A percentile compares a stretch with the other conserved stretches of the same genome.
phyloP scores from a whole-genome alignment of 495 filamentous ascomycete species.

The Penicillium turbatum region DNA sequence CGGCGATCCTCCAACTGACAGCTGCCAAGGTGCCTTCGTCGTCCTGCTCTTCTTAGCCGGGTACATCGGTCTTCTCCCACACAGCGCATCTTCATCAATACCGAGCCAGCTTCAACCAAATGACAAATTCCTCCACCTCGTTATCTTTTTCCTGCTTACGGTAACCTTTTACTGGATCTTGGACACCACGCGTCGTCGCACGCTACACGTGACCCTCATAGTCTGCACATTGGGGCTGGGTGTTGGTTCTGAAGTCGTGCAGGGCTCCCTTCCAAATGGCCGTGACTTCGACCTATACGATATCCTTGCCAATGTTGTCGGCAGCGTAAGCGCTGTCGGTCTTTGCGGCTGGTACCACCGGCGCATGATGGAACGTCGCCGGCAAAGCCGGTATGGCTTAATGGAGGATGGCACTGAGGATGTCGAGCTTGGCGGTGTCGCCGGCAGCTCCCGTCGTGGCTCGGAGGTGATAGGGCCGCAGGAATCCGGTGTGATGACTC shows the following conservation, averaged over 20 bases:
- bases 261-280: conserved; percentile 74
- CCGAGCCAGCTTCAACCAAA: conserved; percentile 65
- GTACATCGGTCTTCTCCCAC: conserved; percentile 69
- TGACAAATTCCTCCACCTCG: conserved; percentile 86
- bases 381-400: conserved; percentile 66
- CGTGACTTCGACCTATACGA: conserved; percentile 81
- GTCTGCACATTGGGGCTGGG: conserved; percentile 70
- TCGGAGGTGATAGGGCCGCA: conserved; percentile 56
- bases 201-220: conserved; percentile 77
- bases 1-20: conserved; percentile 15
- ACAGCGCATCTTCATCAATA: conserved; percentile 55
- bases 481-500: conserved; percentile 49
- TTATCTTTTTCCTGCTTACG: conserved; percentile 88
- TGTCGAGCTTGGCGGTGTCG: conserved; percentile 51
- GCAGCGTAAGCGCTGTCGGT: conserved; percentile 64
- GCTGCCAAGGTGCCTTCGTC: conserved; percentile 59
- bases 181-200: conserved; percentile 81
- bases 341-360: conserved; percentile 88
- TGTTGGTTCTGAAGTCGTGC: conserved; percentile 80
- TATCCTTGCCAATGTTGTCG: conserved; percentile 81
- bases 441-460: conserved; percentile 39
- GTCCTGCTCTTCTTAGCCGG: conserved; percentile 69
- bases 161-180: conserved; percentile 93
- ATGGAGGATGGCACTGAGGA: conserved; percentile 54
- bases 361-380: conserved; percentile 87